A percentile compares a stretch with the other conserved stretches of the same genome.
These are phyloP conservation scores for Ambrosiella cleistominuta DNA, from an alignment of 2,329 filamentous ascomycete species.

Conservation along the genomic window DNA sequence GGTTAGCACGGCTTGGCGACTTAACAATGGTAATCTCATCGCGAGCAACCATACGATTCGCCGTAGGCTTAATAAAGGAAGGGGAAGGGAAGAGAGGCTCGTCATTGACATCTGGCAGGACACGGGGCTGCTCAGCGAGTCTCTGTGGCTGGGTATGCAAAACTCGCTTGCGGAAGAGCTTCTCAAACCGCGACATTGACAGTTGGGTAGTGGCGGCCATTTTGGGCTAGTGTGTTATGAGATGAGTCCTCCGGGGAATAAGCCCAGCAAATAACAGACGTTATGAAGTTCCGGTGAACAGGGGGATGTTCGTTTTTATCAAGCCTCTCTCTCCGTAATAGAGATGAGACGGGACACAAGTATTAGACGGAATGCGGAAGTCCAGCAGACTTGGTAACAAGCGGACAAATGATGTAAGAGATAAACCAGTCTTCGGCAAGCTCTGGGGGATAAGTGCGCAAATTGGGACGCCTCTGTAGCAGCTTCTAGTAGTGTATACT, in stretches of 20 bases:
- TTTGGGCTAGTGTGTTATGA: background rate
- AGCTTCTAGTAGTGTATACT: background rate
- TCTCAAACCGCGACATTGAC: constrained; percentile 25
- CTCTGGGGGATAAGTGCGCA: background rate
- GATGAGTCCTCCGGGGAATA: background rate
- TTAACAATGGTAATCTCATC: constrained; percentile 25
- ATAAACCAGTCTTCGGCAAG: constrained; percentile 9
- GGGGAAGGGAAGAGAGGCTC: constrained; percentile 30
- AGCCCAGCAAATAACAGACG: background rate
- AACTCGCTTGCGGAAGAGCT: constrained; percentile 27
- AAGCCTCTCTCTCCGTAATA: background rate
- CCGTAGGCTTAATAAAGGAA: constrained; percentile 38
- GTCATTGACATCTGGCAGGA: constrained; percentile 12
- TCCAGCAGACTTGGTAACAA: background rate
- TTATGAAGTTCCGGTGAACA: background rate
- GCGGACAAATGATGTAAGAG: background rate
- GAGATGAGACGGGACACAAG: background rate
- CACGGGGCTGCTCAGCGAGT: constrained; percentile 8
- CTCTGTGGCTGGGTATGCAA: constrained; percentile 15
- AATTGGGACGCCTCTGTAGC: background rate
- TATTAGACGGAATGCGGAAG: background rate
- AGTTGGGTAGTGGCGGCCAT: constrained; percentile 8
- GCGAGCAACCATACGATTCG: constrained; percentile 38
- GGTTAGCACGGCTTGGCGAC: constrained; percentile 15
- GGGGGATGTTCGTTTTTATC: background rate